Percentiles rank a stretch among this genome's conserved stretches.
Evolutionary conservation across 2,329 filamentous ascomycete genomes (phyloP).

Genomic region (Aspergillus bombycis): DNA sequence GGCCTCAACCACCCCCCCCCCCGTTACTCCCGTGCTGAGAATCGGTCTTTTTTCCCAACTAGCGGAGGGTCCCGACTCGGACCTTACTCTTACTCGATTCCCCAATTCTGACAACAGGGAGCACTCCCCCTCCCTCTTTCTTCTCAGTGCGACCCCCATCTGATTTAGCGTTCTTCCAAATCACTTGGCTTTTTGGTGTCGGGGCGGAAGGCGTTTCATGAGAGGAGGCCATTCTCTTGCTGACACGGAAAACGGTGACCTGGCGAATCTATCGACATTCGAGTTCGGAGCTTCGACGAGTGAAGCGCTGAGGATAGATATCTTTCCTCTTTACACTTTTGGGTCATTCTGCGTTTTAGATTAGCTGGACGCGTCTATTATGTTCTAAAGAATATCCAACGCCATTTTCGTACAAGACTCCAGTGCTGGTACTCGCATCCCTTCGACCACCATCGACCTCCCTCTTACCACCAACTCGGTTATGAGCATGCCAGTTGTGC

Average conservation of each 20-base stretch:
- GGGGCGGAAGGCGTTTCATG: not conserved
- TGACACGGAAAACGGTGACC: not conserved
- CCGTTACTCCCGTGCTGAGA: slow-evolving; percentile 4
- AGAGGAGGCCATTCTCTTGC: not conserved
- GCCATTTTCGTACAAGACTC: not conserved
- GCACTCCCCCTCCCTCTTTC: not conserved
- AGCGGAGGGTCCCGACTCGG: slow-evolving; percentile 12
- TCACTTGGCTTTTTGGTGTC: slow-evolving; percentile 2
- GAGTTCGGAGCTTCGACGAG: not conserved
- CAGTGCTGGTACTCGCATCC: not conserved
- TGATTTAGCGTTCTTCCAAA: not conserved
- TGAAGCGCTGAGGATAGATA: not conserved
- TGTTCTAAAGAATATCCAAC: slow-evolving; percentile 2
- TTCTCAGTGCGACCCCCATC: slow-evolving; percentile 1
- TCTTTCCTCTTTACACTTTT: slow-evolving; percentile 1
- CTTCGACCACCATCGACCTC: slow-evolving; percentile 13
- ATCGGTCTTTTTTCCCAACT: slow-evolving; percentile 7
- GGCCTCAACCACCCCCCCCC: slow-evolving; percentile 10
- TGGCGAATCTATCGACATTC: not conserved
- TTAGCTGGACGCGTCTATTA: not conserved
- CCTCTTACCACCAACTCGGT: slow-evolving; percentile 12
- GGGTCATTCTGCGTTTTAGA: not conserved
- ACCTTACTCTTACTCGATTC: slow-evolving; percentile 8
- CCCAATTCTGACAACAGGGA: slow-evolving; percentile 8
- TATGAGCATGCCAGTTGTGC: slow-evolving; percentile 31